A percentile compares a stretch with the other conserved stretches of the same genome.
These are phyloP conservation scores for Dioscorea cayenensis DNA, from an alignment of 116 monocot genomes.

Conservation along the genomic window DNA sequence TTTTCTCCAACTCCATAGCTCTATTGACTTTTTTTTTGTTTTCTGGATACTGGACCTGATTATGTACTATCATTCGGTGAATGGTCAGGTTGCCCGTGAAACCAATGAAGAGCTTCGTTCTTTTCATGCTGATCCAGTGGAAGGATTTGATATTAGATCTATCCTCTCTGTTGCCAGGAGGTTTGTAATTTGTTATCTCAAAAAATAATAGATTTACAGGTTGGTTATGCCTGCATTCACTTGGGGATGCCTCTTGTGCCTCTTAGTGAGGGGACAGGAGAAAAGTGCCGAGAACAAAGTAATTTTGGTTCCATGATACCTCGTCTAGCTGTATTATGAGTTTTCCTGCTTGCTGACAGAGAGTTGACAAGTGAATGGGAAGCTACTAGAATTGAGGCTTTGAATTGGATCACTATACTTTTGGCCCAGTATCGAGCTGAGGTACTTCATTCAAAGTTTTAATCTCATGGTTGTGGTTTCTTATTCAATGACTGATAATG, in stretches of 20 bases:
- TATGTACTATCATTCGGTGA: background rate
- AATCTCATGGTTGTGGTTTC: background rate
- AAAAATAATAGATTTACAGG: constrained; percentile 20
- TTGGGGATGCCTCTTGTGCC: constrained; percentile 5
- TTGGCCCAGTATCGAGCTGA: constrained; percentile 60
- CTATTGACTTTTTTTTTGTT: background rate
- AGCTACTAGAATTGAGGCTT: constrained; percentile 85
- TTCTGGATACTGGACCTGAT: background rate
- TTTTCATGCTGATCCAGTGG: constrained; percentile 68
- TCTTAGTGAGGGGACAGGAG: constrained; percentile 11
- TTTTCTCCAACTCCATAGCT: background rate
- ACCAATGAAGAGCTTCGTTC: constrained; percentile 96
- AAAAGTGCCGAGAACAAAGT: constrained; percentile 1
- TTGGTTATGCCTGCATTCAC: constrained; percentile 9
- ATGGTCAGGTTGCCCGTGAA: constrained; percentile 83
- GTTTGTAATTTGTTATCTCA: constrained; percentile 34
- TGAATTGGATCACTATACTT: constrained; percentile 83
- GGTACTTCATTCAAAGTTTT: constrained; percentile 29
- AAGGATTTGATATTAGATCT: constrained; percentile 79
- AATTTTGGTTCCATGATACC: background rate
- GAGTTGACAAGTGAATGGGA: constrained; percentile 90
- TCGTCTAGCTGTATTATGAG: background rate
- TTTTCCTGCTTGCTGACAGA: constrained; percentile 26
- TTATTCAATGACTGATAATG: too few species aligned
- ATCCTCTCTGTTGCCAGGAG: constrained; percentile 85